These are phyloP conservation scores for Herpetomonas tarakana DNA, from an alignment of 208 protist species.

Conservation along the genomic window DNA sequence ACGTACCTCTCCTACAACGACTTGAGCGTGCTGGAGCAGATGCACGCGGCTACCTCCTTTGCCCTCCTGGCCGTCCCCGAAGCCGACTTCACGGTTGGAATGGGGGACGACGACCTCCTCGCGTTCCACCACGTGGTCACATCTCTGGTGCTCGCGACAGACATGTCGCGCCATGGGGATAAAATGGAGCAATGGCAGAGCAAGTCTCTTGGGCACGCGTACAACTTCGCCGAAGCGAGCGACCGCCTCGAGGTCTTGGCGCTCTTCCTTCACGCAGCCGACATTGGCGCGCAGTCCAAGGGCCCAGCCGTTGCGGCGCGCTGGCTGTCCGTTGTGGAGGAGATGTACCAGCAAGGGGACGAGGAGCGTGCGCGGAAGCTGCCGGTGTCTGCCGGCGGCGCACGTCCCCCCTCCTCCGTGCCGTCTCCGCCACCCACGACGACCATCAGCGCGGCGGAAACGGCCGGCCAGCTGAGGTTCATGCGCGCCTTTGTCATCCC, in stretches of 20 bases:
- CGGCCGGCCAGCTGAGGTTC: conserved; percentile 58
- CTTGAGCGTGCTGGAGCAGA: conserved; percentile 56
- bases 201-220: conserved; percentile 11
- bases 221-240: conserved; percentile 31
- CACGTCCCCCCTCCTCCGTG: too few species aligned
- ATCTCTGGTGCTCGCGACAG: conserved; percentile 48
- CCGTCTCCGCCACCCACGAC: too few species aligned
- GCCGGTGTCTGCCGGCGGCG: conserved; percentile 43
- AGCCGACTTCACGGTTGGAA: conserved; percentile 51
- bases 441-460: background rate
- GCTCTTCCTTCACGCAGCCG: conserved; percentile 72
- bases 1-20: conserved; percentile 53
- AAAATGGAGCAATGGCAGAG: conserved; percentile 26
- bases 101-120: conserved; percentile 48
- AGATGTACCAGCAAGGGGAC: conserved; percentile 74
- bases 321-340: conserved; percentile 75
- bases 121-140: conserved; percentile 62
- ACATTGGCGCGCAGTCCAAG: conserved; percentile 66
- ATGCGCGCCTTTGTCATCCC: conserved; percentile 73
- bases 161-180: conserved; percentile 53
- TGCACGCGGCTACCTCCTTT: conserved; percentile 73
- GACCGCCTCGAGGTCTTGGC: conserved; percentile 54
- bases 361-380: conserved; percentile 51
- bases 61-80: conserved; percentile 38
- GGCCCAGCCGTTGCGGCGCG: conserved; percentile 50